phyloP scores from a whole-genome alignment of 139 green algal species.

The Chlorella sorokiniana region DNA sequence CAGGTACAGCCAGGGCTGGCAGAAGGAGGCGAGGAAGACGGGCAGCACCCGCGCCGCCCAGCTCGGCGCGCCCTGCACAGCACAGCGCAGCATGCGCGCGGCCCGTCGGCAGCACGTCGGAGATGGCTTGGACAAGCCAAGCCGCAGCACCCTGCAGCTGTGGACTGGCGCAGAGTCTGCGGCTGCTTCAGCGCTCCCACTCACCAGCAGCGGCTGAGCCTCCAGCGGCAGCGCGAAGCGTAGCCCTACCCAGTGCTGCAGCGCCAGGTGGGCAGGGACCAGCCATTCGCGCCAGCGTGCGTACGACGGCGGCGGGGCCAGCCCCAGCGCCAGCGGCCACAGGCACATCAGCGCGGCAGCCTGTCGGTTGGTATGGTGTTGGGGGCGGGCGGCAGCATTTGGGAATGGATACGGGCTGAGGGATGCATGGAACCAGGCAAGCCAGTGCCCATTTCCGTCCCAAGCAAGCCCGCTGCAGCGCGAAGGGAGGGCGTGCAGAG shows the following conservation, averaged over 20 bases:
- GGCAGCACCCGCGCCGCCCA: constrained; percentile 2
- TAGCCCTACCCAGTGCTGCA: neutral
- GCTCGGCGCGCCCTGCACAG: neutral
- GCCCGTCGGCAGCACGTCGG: too few relatives aligned
- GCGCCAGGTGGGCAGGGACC: neutral
- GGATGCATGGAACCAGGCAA: neutral
- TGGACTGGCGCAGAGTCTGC: neutral
- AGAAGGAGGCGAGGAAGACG: constrained; percentile 4
- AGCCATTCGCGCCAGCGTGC: neutral
- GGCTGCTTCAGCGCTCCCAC: neutral
- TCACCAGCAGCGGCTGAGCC: neutral
- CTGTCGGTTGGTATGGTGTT: neutral
- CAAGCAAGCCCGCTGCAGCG: too few relatives aligned
- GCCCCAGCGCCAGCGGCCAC: neutral
- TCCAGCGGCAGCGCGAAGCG: neutral
- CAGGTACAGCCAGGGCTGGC: constrained; percentile 20
- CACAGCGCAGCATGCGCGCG: too few relatives aligned
- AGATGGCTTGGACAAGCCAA: too few relatives aligned
- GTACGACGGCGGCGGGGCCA: neutral
- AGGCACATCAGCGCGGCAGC: neutral
- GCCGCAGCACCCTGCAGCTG: too few relatives aligned
- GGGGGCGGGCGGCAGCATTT: neutral
- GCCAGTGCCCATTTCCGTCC: too few relatives aligned
- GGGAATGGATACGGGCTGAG: too few relatives aligned
- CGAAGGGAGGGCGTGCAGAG: too few relatives aligned